Evolutionary conservation across 2,329 filamentous ascomycete genomes (phyloP), one percentile per base, ranked within the genome.

Genomic region (Diaporthe sp.): DNA sequence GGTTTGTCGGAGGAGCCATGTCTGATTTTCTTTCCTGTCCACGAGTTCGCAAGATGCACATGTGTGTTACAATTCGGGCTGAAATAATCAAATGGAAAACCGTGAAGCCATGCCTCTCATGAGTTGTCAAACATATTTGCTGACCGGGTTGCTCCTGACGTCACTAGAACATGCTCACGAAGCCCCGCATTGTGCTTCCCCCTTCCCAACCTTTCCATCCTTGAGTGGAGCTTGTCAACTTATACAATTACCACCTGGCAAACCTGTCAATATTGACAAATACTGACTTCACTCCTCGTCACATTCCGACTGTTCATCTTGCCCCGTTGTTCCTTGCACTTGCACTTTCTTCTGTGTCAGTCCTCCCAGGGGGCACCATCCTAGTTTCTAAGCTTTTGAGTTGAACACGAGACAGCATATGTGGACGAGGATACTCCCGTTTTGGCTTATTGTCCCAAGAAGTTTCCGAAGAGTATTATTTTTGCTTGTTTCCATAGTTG

Each of bases 1-100:
- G 87, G 72, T 89, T 85, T 53, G 87, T 90, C 49, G 90, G 90
- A n/a, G 90, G 89, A 17, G 87, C 83, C 90, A 92, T 92, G 25
- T 68, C 82, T 28, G 22, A 7, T 28, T 60, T 47, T 25, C 4
- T n/a, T 55, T n/a, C n/a, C 10, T 15, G n/a, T 34, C 25, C 34
- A 55, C 34, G 4, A 31, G 2, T 37, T 47, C 53, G 55, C 2
- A 34, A 34, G 34, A 13, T 53, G n/a, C n/a, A n/a, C n/a, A n/a
- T n/a, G n/a, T n/a, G 20, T 13, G n/a, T 53, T 39, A 55, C 15
- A 7, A 12, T 22, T 70, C 22, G 13, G 17, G n/a, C 5, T 20
- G 3, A 6, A 31, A 8, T 42, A 12, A 20, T 22, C 25, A 8
- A 22, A 12, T 13, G 6, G 15, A 49, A 20, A 9, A 37, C 34